Conservation (phyloP, 2,329 filamentous ascomycete species). For the Tolypocladium guangdongense region DNA sequence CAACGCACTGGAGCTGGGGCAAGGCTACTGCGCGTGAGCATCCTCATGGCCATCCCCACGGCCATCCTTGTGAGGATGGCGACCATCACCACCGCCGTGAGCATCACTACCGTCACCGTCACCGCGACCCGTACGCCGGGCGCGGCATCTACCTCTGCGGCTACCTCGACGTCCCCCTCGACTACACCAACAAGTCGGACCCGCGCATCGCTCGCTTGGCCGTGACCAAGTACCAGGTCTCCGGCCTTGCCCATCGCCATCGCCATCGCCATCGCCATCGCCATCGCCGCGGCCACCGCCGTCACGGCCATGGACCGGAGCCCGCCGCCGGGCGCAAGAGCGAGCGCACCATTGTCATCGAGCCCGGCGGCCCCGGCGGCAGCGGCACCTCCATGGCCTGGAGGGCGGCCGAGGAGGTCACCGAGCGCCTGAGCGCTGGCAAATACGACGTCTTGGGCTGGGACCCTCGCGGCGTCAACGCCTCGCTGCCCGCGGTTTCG, state of each 20-base stretch:
- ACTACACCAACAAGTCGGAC: slow-evolving; percentile 34
- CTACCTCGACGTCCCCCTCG: slow-evolving; percentile 35
- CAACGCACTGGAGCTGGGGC: slow-evolving; percentile 36
- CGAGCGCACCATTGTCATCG: slow-evolving; percentile 35
- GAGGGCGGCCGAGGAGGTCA: slow-evolving; percentile 23
- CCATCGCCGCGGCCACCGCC: background rate
- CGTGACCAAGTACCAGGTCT: slow-evolving; percentile 38
- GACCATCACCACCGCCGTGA: background rate
- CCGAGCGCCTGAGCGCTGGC: slow-evolving; percentile 29
- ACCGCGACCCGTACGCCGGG: slow-evolving; percentile 21
- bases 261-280: slow-evolving; percentile 3
- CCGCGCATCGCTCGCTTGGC: slow-evolving; percentile 32
- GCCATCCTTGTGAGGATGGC: background rate
- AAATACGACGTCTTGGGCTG: slow-evolving; percentile 39
- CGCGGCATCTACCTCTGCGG: slow-evolving; percentile 37
- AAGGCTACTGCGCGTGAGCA: slow-evolving; percentile 5
- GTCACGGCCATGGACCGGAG: background rate
- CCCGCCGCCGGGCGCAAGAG: slow-evolving; percentile 23
- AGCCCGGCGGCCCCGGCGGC: slow-evolving; percentile 40
- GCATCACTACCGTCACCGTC: background rate
- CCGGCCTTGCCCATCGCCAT: slow-evolving; percentile 23
- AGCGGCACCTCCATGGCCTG: slow-evolving; percentile 33
- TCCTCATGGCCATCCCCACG: background rate
- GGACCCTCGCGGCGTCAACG: slow-evolving; percentile 43
- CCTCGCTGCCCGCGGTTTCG: slow-evolving; percentile 30